Evolutionary conservation across 257 asterid genomes (phyloP).

Genomic region (Solanum boliviense): DNA sequence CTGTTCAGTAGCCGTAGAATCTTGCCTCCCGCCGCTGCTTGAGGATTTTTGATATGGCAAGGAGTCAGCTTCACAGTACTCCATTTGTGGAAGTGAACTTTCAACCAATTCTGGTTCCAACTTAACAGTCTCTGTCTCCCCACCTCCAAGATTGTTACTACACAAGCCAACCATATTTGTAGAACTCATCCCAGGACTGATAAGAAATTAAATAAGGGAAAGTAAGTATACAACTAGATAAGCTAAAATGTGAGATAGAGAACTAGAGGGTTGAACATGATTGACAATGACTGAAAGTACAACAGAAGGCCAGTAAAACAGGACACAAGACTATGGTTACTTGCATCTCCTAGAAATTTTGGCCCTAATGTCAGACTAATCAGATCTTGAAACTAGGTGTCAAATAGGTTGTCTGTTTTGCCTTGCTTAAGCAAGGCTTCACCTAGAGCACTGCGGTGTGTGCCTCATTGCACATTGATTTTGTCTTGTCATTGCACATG

Average conservation of each 20-base stretch:
- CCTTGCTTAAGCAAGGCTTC: not conserved
- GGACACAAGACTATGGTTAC: not conserved
- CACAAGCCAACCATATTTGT: conserved; percentile 13
- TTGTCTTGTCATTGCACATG: not conserved
- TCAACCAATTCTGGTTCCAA: conserved; percentile 25
- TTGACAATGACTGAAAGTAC: not conserved
- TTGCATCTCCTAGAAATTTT: not conserved
- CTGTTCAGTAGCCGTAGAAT: conserved; percentile 26
- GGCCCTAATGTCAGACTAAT: not conserved
- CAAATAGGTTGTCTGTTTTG: not conserved
- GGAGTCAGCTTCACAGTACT: conserved; percentile 8
- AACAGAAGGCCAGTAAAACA: not conserved
- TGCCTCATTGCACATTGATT: not conserved
- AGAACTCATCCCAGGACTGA: conserved; percentile 37
- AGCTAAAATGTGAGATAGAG: not conserved
- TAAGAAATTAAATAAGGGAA: conserved; percentile 16
- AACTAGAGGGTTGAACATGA: not conserved
- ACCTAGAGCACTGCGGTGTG: not conserved
- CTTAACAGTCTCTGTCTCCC: conserved; percentile 26
- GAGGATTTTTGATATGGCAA: conserved; percentile 1
- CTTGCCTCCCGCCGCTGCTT: conserved; percentile 16
- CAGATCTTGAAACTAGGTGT: not conserved
- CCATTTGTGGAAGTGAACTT: conserved; percentile 31
- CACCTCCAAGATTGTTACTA: conserved; percentile 27
- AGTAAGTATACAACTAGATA: not conserved